phyloP scores from a whole-genome alignment of 352 stramenopile species.

The Phytophthora boehmeriae region DNA sequence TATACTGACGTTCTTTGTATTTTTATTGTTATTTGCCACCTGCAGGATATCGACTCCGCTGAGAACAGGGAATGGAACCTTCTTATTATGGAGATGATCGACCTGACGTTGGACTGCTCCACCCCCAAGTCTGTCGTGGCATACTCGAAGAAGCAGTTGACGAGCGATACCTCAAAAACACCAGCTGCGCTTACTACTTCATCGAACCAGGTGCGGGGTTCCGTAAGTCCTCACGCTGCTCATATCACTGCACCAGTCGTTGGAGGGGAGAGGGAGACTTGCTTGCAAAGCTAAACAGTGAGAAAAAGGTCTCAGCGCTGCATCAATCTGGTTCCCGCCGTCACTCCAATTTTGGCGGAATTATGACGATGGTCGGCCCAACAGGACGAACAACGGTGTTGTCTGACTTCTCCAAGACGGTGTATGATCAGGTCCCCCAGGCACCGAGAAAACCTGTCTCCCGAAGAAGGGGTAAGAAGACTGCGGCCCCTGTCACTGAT shows the following conservation, averaged over 20 bases:
- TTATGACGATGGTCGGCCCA: conserved; percentile 77
- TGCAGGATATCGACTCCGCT: conserved; percentile 78
- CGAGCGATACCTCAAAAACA: background rate
- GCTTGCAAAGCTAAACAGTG: conserved; percentile 50
- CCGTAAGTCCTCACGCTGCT: background rate
- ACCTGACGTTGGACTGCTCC: conserved; percentile 77
- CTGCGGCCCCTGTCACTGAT: conserved; percentile 54
- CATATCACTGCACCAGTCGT: background rate
- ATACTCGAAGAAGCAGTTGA: conserved; percentile 51
- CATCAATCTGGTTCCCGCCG: conserved; percentile 47
- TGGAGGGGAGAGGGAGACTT: conserved; percentile 28
- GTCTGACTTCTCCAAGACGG: conserved; percentile 76
- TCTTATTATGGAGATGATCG: conserved; percentile 90
- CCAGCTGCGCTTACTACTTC: background rate
- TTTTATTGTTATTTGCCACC: background rate
- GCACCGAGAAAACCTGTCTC: conserved; percentile 66
- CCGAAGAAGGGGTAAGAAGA: conserved; percentile 52
- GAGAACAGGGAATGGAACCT: conserved; percentile 90
- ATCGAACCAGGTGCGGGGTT: background rate
- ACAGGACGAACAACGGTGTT: conserved; percentile 71
- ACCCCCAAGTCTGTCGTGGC: conserved; percentile 70
- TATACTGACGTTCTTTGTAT: background rate
- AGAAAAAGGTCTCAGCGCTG: conserved; percentile 56
- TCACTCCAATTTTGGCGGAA: conserved; percentile 90
- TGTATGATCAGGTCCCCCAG: conserved; percentile 74